These are phyloP conservation scores for Hamigera avellanea DNA, from an alignment of 495 filamentous ascomycete species.

Conservation along the genomic window DNA sequence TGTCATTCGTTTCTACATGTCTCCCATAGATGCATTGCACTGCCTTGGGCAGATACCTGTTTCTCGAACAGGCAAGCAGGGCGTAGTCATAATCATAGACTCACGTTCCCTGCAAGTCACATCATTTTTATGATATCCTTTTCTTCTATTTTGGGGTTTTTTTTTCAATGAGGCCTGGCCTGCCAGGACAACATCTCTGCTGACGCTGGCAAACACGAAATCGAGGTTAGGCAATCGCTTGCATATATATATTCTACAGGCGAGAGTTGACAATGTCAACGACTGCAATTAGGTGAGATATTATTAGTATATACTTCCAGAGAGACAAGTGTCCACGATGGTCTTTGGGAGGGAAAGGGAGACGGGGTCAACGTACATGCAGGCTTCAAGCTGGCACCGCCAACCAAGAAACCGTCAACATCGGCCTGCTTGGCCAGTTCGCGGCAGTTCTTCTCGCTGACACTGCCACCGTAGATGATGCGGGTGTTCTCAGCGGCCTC, in stretches of 20 bases:
- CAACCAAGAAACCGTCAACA: slow-evolving; percentile 97
- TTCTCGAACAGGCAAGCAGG: slow-evolving; percentile 10
- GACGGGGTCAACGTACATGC: slow-evolving; percentile 57
- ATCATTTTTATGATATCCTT: neutral
- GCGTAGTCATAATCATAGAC: neutral
- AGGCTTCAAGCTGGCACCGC: slow-evolving; percentile 96
- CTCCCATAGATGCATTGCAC: too few relatives aligned
- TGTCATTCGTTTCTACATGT: neutral
- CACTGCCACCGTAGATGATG: slow-evolving; percentile 91
- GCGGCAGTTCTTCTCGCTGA: slow-evolving; percentile 95
- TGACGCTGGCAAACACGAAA: too few relatives aligned
- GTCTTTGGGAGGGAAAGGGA: too few relatives aligned
- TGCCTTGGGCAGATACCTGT: slow-evolving; percentile 7
- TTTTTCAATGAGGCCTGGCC: neutral
- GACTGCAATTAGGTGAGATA: slow-evolving; percentile 27
- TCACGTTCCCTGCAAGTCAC: neutral
- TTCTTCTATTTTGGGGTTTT: neutral
- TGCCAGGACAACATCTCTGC: neutral
- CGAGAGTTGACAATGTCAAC: slow-evolving; percentile 57
- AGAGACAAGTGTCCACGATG: too few relatives aligned
- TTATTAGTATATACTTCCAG: too few relatives aligned
- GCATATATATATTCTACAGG: slow-evolving; percentile 18
- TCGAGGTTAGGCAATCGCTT: neutral
- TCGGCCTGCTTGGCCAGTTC: slow-evolving; percentile 84
- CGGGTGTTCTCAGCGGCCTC: slow-evolving; percentile 67